Conservation (phyloP, 1,284 basidiomycete species). For the Leccinum holopus region DNA sequence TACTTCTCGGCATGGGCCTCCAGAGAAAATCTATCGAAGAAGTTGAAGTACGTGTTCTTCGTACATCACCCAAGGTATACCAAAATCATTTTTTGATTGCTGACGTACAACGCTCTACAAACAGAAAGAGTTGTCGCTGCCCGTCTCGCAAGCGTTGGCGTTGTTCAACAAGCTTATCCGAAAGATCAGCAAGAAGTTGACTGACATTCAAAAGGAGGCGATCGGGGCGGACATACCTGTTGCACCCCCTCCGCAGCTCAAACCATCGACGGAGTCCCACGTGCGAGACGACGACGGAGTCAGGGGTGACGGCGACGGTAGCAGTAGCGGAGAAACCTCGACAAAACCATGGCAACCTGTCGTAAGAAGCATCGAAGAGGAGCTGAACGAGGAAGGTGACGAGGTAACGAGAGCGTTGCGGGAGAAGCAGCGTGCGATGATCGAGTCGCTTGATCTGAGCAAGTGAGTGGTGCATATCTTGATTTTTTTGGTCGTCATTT, state of each 20-base stretch:
- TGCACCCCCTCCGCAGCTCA: slow-evolving; percentile 21
- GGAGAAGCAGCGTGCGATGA: slow-evolving; percentile 80
- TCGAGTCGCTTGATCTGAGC: slow-evolving; percentile 80
- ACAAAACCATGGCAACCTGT: slow-evolving; percentile 50
- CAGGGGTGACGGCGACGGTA: slow-evolving; percentile 17
- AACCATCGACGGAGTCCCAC: slow-evolving; percentile 1
- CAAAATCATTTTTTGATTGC: slow-evolving; percentile 5
- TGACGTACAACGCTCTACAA: slow-evolving; percentile 1
- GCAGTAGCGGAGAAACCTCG: slow-evolving; percentile 16
- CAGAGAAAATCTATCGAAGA: slow-evolving; percentile 93
- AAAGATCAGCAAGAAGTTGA: slow-evolving; percentile 78
- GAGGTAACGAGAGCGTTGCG: slow-evolving; percentile 48
- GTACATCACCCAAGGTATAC: background rate
- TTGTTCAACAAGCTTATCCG: slow-evolving; percentile 91
- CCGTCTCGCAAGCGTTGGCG: slow-evolving; percentile 86
- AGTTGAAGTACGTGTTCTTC: slow-evolving; percentile 60
- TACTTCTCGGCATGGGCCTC: slow-evolving; percentile 85
- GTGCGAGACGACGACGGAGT: slow-evolving; percentile 5
- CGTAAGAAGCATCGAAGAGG: slow-evolving; percentile 54
- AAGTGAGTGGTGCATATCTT: slow-evolving; percentile 56
- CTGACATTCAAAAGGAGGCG: slow-evolving; percentile 79
- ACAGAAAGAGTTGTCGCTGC: slow-evolving; percentile 77
- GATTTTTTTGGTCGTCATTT: background rate
- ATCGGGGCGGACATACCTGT: slow-evolving; percentile 59
- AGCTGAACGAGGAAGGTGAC: slow-evolving; percentile 73